phyloP scores from a whole-genome alignment of 345 rosid genomes.

The Eucalyptus tenuipes region DNA sequence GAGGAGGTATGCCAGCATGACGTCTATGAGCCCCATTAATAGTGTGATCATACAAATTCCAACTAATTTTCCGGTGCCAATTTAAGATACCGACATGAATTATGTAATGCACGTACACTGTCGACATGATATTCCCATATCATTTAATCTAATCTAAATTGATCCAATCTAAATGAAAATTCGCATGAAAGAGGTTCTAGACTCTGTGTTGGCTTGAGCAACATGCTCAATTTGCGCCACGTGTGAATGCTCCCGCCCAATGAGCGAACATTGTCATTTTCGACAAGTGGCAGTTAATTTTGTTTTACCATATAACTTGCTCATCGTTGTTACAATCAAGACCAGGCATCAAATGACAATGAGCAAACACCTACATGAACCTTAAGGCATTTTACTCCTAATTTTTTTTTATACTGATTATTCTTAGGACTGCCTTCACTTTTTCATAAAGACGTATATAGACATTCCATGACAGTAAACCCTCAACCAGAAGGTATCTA shows the following conservation, averaged over 20 bases:
- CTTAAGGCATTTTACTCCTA: no score
- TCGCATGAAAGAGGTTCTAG: not conserved
- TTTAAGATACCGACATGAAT: not conserved
- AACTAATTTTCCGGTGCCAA: not conserved
- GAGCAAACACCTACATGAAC: not conserved
- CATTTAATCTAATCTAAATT: not conserved
- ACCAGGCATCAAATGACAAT: not conserved
- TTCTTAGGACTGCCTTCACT: no score
- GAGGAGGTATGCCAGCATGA: not conserved
- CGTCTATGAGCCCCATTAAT: no score
- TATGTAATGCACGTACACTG: not conserved
- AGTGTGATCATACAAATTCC: no score
- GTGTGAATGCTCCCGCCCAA: not conserved
- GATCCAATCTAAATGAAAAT: not conserved
- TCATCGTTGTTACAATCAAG: not conserved
- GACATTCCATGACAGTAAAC: no score
- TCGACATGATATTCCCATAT: fast-evolving
- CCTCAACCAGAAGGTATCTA: no score
- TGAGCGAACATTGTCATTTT: not conserved
- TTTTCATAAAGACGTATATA: no score
- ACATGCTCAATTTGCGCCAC: not conserved
- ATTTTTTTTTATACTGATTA: no score
- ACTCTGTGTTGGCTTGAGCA: not conserved
- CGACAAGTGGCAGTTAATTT: not conserved
- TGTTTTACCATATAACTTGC: not conserved